Percentiles rank a stretch among this genome's conserved stretches.
These are phyloP conservation scores for Pythium guiyangense DNA, from an alignment of 352 stramenopile genomes.

Conservation along the genomic window DNA sequence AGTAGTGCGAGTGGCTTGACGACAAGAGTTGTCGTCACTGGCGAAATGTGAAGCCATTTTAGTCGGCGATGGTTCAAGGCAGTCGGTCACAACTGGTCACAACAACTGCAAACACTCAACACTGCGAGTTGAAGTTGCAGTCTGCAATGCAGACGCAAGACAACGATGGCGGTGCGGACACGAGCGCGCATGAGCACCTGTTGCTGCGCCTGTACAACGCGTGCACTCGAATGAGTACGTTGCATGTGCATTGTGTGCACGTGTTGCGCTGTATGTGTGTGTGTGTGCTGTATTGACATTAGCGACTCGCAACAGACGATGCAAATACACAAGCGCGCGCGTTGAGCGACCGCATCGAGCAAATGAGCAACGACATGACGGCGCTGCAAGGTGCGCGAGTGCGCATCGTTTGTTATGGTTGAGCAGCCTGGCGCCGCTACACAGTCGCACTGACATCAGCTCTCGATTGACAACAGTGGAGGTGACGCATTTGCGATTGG, in stretches of 20 bases:
- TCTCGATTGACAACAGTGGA: constrained; percentile 5
- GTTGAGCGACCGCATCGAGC: background rate
- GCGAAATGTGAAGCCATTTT: too few relatives aligned
- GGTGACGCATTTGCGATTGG: constrained; percentile 10
- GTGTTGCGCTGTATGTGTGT: background rate
- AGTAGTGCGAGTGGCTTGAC: background rate
- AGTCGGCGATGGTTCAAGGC: too few relatives aligned
- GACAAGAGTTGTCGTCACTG: too few relatives aligned
- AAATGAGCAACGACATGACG: background rate
- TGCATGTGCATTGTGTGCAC: background rate
- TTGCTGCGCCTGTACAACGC: constrained; percentile 1
- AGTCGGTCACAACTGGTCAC: too few relatives aligned
- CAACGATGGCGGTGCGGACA: background rate
- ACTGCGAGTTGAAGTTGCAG: background rate
- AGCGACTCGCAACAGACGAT: background rate
- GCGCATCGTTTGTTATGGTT: background rate
- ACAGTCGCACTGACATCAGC: background rate
- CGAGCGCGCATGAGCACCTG: background rate
- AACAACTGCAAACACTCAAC: too few relatives aligned
- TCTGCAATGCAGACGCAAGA: background rate
- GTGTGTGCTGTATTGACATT: background rate
- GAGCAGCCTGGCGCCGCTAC: background rate
- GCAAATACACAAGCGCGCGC: background rate
- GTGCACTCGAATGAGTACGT: background rate
- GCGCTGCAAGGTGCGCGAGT: background rate